phyloP scores from a whole-genome alignment of 495 filamentous ascomycete species.

The Aspergillus campestris region DNA sequence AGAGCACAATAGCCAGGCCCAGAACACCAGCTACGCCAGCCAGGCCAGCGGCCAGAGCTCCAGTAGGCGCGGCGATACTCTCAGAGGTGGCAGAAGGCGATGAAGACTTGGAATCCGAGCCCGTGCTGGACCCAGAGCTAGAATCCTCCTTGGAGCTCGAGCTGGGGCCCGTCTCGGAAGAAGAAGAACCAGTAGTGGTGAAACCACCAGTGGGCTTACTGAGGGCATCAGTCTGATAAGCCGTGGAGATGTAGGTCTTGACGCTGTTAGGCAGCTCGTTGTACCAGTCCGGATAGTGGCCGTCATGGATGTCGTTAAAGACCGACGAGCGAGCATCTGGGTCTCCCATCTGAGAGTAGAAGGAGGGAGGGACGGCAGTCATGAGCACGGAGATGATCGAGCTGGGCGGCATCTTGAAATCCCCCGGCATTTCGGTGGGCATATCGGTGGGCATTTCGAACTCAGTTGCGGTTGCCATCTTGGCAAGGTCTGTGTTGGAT shows the following conservation, averaged over 20 bases:
- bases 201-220: slow-evolving; percentile 3
- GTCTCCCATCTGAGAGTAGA: neutral
- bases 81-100: slow-evolving; percentile 9
- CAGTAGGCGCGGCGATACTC: slow-evolving; percentile 15
- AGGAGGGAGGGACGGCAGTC: slow-evolving; percentile 11
- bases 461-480: neutral
- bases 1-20: slow-evolving; percentile 18
- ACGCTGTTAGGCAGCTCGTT: slow-evolving; percentile 7
- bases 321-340: slow-evolving; percentile 1
- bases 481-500: neutral
- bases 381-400: slow-evolving; percentile 12
- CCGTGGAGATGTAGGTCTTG: slow-evolving; percentile 11
- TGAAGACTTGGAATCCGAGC: slow-evolving; percentile 1
- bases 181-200: neutral
- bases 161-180: slow-evolving; percentile 14
- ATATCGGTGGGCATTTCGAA: slow-evolving; percentile 1
- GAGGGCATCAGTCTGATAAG: neutral
- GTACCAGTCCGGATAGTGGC: slow-evolving; percentile 10
- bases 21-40: slow-evolving; percentile 17
- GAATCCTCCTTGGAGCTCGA: neutral
- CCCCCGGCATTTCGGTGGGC: neutral
- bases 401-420: slow-evolving; percentile 2
- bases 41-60: slow-evolving; percentile 11
- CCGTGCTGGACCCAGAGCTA: neutral
- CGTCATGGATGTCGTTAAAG: slow-evolving; percentile 4